These are phyloP conservation scores for Serpula lacrymans DNA, from an alignment of 768 basidiomycete species.

Conservation along the genomic window DNA sequence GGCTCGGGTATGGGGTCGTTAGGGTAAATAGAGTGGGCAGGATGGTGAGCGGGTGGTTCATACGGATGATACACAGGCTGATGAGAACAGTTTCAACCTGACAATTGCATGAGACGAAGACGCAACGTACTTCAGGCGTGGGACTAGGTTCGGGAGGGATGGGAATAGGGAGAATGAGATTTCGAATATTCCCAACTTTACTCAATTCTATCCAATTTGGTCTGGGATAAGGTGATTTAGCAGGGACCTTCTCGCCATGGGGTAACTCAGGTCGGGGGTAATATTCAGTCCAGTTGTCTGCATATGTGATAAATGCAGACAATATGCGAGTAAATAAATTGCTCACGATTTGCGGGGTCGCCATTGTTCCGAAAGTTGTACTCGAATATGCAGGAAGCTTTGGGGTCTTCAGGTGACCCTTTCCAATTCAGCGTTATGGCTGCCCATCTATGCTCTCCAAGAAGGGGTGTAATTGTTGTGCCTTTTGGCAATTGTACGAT, in stretches of 20 bases:
- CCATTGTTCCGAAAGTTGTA: conserved; percentile 30
- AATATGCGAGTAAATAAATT: background rate
- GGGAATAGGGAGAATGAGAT: conserved; percentile 22
- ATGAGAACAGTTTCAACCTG: background rate
- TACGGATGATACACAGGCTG: conserved; percentile 24
- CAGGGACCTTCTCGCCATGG: conserved; percentile 8
- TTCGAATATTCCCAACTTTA: conserved; percentile 11
- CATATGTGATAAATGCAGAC: background rate
- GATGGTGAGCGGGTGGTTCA: conserved; percentile 19
- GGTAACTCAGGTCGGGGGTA: conserved; percentile 12
- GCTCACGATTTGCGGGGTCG: conserved; percentile 28
- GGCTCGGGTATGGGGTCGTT: conserved; percentile 1
- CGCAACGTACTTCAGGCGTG: background rate
- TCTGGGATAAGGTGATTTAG: conserved; percentile 22
- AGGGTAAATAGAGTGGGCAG: conserved; percentile 11
- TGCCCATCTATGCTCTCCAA: conserved; percentile 24
- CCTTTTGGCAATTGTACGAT: conserved; percentile 23
- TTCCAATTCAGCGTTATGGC: conserved; percentile 11
- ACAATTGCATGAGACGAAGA: background rate
- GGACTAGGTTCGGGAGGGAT: background rate
- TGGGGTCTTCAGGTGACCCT: conserved; percentile 7
- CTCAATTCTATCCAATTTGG: conserved; percentile 21
- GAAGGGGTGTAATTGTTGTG: conserved; percentile 23
- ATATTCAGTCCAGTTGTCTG: conserved; percentile 25
- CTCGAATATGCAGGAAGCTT: conserved; percentile 20